Conservation (phyloP, 2,329 filamentous ascomycete genomes). For the Juglanconis sp. region DNA sequence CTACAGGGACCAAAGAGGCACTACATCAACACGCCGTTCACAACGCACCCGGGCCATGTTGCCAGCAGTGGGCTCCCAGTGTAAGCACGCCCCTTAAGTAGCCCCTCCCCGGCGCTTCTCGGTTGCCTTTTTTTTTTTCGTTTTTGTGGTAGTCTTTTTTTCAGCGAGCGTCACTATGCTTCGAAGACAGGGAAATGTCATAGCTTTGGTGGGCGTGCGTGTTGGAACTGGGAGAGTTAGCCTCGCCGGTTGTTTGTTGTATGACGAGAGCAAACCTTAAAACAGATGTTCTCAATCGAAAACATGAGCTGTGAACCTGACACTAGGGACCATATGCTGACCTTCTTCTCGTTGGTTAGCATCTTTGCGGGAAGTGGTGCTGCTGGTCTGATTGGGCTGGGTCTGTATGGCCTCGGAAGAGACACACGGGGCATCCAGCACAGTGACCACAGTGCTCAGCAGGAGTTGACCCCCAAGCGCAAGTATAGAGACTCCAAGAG, state of each 20-base stretch:
- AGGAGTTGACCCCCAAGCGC: slow-evolving; percentile 9
- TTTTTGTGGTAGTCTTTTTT: no score
- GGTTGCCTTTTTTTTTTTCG: no score
- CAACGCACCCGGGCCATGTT: no score
- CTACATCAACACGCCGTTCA: not conserved
- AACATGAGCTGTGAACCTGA: no score
- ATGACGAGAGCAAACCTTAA: no score
- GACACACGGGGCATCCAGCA: slow-evolving; percentile 3
- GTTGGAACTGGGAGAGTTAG: no score
- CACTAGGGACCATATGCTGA: not conserved
- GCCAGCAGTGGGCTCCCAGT: not conserved
- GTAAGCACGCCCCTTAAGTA: not conserved
- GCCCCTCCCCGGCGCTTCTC: no score
- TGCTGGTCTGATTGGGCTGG: slow-evolving; percentile 8
- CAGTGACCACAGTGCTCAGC: slow-evolving; percentile 4
- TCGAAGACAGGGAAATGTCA: no score
- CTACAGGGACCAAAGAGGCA: not conserved
- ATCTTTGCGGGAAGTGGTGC: slow-evolving; percentile 1
- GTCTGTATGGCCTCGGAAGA: slow-evolving; percentile 4
- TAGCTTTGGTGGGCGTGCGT: no score
- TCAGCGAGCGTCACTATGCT: no score
- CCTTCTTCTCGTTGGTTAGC: not conserved
- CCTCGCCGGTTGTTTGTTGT: no score
- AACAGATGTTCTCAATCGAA: no score
- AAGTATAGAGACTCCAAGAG: slow-evolving; percentile 9